Evolutionary conservation across 768 basidiomycete genomes (phyloP).

Genomic region (Dentipellis sp.): DNA sequence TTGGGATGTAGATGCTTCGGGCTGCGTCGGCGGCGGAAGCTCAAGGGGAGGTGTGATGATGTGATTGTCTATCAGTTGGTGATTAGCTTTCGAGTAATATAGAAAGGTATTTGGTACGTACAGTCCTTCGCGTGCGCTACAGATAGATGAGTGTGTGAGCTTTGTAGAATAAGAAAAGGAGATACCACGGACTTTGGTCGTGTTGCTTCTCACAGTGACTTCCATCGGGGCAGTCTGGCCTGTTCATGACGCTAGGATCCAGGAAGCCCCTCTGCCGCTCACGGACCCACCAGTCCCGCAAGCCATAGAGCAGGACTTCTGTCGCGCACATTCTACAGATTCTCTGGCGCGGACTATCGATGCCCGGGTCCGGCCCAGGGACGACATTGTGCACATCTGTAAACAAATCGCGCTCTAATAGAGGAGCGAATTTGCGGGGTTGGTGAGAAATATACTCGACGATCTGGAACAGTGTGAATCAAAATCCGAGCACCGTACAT

Average conservation of each 20-base stretch:
- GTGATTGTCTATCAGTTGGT: slow-evolving; percentile 22
- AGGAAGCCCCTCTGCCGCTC: slow-evolving; percentile 65
- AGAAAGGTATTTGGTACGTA: slow-evolving; percentile 19
- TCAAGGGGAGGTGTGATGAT: slow-evolving; percentile 15
- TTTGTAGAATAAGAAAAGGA: neutral
- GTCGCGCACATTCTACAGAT: slow-evolving; percentile 69
- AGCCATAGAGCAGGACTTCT: slow-evolving; percentile 66
- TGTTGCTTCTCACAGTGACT: slow-evolving; percentile 48
- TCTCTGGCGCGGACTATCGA: slow-evolving; percentile 46
- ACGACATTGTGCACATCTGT: slow-evolving; percentile 54
- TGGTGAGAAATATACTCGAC: slow-evolving; percentile 49
- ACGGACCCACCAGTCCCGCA: slow-evolving; percentile 77
- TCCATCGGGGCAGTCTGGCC: slow-evolving; percentile 66
- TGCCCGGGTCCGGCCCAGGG: slow-evolving; percentile 45
- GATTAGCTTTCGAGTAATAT: neutral
- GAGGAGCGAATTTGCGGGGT: slow-evolving; percentile 51
- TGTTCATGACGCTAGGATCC: slow-evolving; percentile 41
- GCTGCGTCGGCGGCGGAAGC: neutral
- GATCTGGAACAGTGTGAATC: slow-evolving; percentile 35
- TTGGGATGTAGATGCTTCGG: neutral
- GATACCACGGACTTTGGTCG: slow-evolving; percentile 47
- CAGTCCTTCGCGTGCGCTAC: slow-evolving; percentile 71
- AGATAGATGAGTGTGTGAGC: neutral
- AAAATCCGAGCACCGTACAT: neutral
- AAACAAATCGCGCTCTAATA: slow-evolving; percentile 67